phyloP scores from a whole-genome alignment of 257 asterid species.

The Petunia axillaris region DNA sequence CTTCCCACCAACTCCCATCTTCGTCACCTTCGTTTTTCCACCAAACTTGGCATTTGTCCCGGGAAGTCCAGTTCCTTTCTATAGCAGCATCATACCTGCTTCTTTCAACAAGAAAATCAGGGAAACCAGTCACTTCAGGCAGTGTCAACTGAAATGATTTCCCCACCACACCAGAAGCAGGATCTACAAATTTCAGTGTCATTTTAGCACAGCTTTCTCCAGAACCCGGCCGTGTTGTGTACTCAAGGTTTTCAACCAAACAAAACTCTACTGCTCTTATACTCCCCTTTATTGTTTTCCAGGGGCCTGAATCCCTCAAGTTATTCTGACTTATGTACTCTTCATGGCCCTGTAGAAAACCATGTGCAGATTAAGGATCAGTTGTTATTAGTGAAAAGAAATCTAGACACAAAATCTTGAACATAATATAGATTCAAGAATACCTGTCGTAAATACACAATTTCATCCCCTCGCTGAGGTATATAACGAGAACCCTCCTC shows the following conservation, averaged over 20 bases:
- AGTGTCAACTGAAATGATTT: conserved; percentile 73
- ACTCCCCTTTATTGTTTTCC: conserved; percentile 64
- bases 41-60: conserved; percentile 94
- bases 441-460: conserved; percentile 91
- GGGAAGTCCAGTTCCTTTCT: conserved; percentile 74
- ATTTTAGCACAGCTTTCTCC: conserved; percentile 97
- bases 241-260: conserved; percentile 72
- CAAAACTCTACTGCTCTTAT: conserved; percentile 86
- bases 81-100: conserved; percentile 79
- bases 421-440: conserved; percentile 9
- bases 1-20: conserved; percentile 95
- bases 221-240: conserved; percentile 78
- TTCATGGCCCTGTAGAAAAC: conserved; percentile 76
- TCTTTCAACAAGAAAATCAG: conserved; percentile 93
- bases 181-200: conserved; percentile 73
- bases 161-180: conserved; percentile 64
- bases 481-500: conserved; percentile 88
- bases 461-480: conserved; percentile 86
- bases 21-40: conserved; percentile 89
- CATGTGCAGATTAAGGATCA: conserved; percentile 26
- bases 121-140: conserved; percentile 84
- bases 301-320: conserved; percentile 65
- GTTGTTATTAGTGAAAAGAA: conserved; percentile 9
- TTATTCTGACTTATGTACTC: conserved; percentile 56
- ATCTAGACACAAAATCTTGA: conserved; percentile 16